phyloP scores from a whole-genome alignment of 176 grass and related monocot genomes.

The Rhynchospora pubera region DNA sequence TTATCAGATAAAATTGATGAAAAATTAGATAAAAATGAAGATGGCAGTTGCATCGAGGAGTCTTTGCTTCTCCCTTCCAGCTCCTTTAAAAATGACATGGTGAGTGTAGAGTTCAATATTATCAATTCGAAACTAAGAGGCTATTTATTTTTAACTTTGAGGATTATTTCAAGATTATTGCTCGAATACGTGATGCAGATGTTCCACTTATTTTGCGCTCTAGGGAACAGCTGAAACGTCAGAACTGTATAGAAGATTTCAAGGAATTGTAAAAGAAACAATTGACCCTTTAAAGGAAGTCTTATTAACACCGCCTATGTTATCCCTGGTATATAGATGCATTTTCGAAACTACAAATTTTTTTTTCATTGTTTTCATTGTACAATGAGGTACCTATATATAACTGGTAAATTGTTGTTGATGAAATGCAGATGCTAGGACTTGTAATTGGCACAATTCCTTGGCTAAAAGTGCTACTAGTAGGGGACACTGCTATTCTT shows the following conservation, averaged over 20 bases:
- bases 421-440: slow-evolving; percentile 28
- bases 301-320: slow-evolving; percentile 39
- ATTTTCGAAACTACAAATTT: background rate
- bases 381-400: background rate
- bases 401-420: background rate
- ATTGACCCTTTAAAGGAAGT: slow-evolving; percentile 17
- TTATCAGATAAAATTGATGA: background rate
- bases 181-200: background rate
- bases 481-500: slow-evolving; percentile 24
- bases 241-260: background rate
- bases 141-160: background rate
- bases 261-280: background rate
- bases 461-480: slow-evolving; percentile 36
- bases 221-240: background rate
- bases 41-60: background rate
- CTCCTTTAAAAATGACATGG: slow-evolving; percentile 29
- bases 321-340: slow-evolving; percentile 28
- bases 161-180: background rate
- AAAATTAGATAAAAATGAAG: background rate
- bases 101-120: background rate
- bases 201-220: background rate
- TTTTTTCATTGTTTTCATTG: background rate
- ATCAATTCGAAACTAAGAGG: background rate
- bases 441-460: slow-evolving; percentile 26
- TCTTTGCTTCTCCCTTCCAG: background rate